Evolutionary conservation across 176 grass and related monocot genomes (phyloP).

Genomic region (Carex cristatella): DNA sequence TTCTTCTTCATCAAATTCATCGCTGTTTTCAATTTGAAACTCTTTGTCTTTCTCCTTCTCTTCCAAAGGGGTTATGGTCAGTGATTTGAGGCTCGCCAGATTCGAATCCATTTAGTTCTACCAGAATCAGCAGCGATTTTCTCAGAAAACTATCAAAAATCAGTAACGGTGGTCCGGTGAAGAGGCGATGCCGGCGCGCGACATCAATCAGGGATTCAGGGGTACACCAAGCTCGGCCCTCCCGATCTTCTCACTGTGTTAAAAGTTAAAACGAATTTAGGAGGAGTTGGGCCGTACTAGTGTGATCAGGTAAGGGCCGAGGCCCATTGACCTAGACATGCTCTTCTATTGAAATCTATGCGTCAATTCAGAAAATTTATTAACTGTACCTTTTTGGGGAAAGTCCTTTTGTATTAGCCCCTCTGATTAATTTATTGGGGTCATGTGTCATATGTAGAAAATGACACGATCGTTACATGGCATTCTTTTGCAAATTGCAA

Average conservation of each 20-base stretch:
- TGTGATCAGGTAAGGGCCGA: conserved; percentile 69
- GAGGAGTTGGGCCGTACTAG: conserved; percentile 57
- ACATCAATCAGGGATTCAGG: conserved; percentile 33
- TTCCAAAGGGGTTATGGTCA: neutral
- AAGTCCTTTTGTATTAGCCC: conserved; percentile 81
- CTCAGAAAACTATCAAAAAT: too few relatives aligned
- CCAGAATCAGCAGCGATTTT: too few relatives aligned
- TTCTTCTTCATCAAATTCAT: conserved; percentile 16
- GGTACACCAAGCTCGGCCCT: conserved; percentile 70
- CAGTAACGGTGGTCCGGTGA: too few relatives aligned
- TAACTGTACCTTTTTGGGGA: conserved; percentile 42
- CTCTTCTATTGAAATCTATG: conserved; percentile 54
- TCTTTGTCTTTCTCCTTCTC: neutral
- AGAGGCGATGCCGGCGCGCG: too few relatives aligned
- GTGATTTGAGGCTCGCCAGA: neutral
- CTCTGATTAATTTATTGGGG: conserved; percentile 74
- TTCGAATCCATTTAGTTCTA: neutral
- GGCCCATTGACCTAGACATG: conserved; percentile 83
- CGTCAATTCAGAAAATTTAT: conserved; percentile 44
- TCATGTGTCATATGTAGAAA: conserved; percentile 29
- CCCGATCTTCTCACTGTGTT: conserved; percentile 55
- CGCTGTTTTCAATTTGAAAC: neutral
- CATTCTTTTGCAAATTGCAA: conserved; percentile 50
- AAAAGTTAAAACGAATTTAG: conserved; percentile 63
- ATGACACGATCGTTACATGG: conserved; percentile 48